Conservation (phyloP, 2,329 filamentous ascomycete species). For the Graphiopsis chlorocephala region DNA sequence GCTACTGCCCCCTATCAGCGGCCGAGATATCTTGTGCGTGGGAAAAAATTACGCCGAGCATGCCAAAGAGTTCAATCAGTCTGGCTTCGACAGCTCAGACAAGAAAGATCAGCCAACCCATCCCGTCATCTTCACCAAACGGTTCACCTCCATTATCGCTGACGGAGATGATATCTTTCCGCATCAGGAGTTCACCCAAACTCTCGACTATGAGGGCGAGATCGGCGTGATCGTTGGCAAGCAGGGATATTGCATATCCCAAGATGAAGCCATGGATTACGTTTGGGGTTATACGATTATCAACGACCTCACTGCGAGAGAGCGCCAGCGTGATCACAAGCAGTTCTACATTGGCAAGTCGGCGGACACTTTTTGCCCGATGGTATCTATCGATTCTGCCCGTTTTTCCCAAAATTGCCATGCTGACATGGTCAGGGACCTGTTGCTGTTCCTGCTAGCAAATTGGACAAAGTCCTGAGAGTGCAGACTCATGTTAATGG, state of each 20-base stretch:
- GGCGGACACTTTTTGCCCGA: slow-evolving; percentile 55
- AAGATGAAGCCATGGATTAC: slow-evolving; percentile 48
- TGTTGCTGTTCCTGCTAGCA: slow-evolving; percentile 12
- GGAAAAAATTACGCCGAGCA: slow-evolving; percentile 59
- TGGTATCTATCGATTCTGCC: slow-evolving; percentile 35
- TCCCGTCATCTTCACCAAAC: slow-evolving; percentile 57
- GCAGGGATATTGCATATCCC: slow-evolving; percentile 43
- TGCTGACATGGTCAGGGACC: slow-evolving; percentile 1
- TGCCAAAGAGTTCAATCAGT: slow-evolving; percentile 56
- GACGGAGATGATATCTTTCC: slow-evolving; percentile 47
- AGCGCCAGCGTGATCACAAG: slow-evolving; percentile 57
- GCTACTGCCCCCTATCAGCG: slow-evolving; percentile 48
- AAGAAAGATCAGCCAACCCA: slow-evolving; percentile 53
- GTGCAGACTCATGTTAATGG: slow-evolving; percentile 51
- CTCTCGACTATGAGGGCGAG: slow-evolving; percentile 56
- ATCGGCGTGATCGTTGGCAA: slow-evolving; percentile 57
- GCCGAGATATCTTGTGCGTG: slow-evolving; percentile 54
- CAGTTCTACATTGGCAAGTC: slow-evolving; percentile 61
- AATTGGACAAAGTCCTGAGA: slow-evolving; percentile 28
- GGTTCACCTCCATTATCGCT: slow-evolving; percentile 53
- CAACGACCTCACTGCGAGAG: slow-evolving; percentile 57
- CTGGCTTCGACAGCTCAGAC: slow-evolving; percentile 55
- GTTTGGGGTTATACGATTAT: slow-evolving; percentile 58
- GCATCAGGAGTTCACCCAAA: slow-evolving; percentile 49
- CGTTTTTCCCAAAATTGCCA: not conserved